Percentiles rank a stretch among this genome's conserved stretches.
Conservation (phyloP, 208 protist genomes). For the Novymonas esmeraldas region DNA sequence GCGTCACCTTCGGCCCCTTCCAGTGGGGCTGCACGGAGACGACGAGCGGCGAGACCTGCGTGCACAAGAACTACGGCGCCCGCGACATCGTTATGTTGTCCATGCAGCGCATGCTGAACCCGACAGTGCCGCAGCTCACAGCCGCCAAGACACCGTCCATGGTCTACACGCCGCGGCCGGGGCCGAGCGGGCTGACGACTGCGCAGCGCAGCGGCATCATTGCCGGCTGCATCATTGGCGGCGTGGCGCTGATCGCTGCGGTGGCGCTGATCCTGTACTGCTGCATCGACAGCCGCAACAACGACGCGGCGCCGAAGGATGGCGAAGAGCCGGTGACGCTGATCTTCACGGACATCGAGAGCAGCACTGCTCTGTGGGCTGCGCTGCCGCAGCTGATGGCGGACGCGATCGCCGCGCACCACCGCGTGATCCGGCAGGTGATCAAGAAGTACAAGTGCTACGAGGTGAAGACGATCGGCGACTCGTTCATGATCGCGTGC, state of each 20-base stretch:
- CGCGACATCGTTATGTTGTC: conserved; percentile 30
- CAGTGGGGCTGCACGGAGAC: background rate
- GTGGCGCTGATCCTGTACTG: conserved; percentile 22
- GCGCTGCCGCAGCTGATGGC: conserved; percentile 57
- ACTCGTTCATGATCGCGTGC: conserved; percentile 87
- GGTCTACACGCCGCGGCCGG: conserved; percentile 26
- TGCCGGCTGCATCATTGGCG: conserved; percentile 25
- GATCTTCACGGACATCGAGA: conserved; percentile 82
- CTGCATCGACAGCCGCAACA: conserved; percentile 38
- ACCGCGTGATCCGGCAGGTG: conserved; percentile 62
- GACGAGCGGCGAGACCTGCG: conserved; percentile 6
- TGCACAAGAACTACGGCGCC: conserved; percentile 49
- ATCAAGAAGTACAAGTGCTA: conserved; percentile 74
- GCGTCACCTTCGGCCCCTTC: conserved; percentile 1
- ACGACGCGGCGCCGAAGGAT: conserved; percentile 51
- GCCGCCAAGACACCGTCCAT: conserved; percentile 36
- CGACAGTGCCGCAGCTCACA: conserved; percentile 4
- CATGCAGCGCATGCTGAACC: conserved; percentile 29
- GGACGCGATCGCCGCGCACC: conserved; percentile 64
- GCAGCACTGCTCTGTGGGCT: conserved; percentile 82
- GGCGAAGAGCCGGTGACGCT: conserved; percentile 47
- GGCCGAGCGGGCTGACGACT: conserved; percentile 21
- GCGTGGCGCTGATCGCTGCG: conserved; percentile 8
- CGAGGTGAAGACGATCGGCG: conserved; percentile 88
- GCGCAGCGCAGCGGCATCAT: conserved; percentile 34